A percentile compares a stretch with the other conserved stretches of the same genome.
Conservation (phyloP, 495 filamentous ascomycete species). For the Talaromyces wortmannii region DNA sequence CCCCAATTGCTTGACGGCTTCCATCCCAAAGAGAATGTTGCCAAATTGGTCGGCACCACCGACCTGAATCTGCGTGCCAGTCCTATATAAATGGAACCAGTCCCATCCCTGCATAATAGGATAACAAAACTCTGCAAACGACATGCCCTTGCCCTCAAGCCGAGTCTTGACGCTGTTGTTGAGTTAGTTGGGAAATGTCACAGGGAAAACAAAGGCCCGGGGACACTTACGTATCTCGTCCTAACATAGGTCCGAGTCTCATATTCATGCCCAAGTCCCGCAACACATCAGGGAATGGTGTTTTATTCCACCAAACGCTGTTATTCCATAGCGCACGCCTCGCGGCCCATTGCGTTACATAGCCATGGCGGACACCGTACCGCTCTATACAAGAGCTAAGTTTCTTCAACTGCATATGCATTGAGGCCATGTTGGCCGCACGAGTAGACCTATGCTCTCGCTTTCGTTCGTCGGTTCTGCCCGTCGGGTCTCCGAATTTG, state of each 20-base stretch:
- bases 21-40: slow-evolving; percentile 89
- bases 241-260: slow-evolving; percentile 79
- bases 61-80: slow-evolving; percentile 72
- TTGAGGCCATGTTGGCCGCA: slow-evolving; percentile 63
- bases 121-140: slow-evolving; percentile 88
- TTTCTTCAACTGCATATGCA: slow-evolving; percentile 74
- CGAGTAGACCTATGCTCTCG: slow-evolving; percentile 45
- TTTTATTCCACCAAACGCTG: slow-evolving; percentile 66
- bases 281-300: slow-evolving; percentile 65
- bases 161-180: slow-evolving; percentile 67
- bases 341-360: slow-evolving; percentile 53
- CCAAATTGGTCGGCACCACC: slow-evolving; percentile 95
- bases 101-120: slow-evolving; percentile 96
- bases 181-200: neutral
- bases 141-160: slow-evolving; percentile 82
- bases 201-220: neutral
- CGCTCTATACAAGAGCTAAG: slow-evolving; percentile 66
- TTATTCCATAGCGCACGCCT: slow-evolving; percentile 68
- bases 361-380: slow-evolving; percentile 55
- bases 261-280: slow-evolving; percentile 62
- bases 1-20: slow-evolving; percentile 66
- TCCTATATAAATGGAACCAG: slow-evolving; percentile 76
- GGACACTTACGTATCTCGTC: slow-evolving; percentile 73
- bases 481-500: slow-evolving; percentile 83
- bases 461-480: slow-evolving; percentile 61